Evolutionary conservation across 257 asterid genomes (phyloP).

Genomic region (Anisodus tanguticus): DNA sequence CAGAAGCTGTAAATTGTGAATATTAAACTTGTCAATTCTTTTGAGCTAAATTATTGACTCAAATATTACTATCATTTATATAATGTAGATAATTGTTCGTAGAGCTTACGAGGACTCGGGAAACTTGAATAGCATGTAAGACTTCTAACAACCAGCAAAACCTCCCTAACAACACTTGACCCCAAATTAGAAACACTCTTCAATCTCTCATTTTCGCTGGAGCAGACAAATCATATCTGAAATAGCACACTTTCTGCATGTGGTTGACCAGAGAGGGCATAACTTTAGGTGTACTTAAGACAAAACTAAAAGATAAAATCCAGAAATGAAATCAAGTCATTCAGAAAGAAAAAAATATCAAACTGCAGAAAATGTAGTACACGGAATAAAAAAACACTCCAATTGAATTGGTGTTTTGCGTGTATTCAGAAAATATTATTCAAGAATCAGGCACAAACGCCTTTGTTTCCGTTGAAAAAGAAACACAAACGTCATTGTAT

Average conservation of each 20-base stretch:
- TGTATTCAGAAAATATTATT: conserved; percentile 33
- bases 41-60: no score
- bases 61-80: no score
- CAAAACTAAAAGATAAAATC: not conserved
- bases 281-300: not conserved
- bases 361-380: not conserved
- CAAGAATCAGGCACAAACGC: not conserved
- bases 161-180: no score
- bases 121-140: no score
- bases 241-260: not conserved
- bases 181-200: no score
- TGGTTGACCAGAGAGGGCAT: not conserved
- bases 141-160: no score
- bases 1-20: no score
- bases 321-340: not conserved
- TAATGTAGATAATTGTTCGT: no score
- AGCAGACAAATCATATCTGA: not conserved
- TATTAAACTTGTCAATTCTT: no score
- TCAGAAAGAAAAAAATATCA: conserved; percentile 1
- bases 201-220: no score
- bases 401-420: not conserved
- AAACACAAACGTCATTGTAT: conserved; percentile 4
- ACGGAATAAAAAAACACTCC: not conserved
- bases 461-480: conserved; percentile 27
- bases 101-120: no score